A percentile compares a stretch with the other conserved stretches of the same genome.
Evolutionary conservation across 2,329 filamentous ascomycete species (phyloP).

Genomic region (Purpureocillium lavendulum): DNA sequence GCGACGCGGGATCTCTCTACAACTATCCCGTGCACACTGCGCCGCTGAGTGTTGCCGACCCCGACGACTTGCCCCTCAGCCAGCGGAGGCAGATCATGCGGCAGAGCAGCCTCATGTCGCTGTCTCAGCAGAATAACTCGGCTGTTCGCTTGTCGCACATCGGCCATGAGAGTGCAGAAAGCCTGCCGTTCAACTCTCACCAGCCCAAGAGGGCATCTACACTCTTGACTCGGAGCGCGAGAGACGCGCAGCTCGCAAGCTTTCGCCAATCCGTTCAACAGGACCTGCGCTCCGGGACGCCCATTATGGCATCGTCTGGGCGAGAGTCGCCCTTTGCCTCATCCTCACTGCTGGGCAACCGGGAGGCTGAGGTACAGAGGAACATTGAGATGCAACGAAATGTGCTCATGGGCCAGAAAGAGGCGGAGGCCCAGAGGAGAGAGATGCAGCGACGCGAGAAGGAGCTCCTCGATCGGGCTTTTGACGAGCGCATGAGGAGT

Average conservation of each 20-base stretch:
- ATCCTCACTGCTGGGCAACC: conserved; percentile 21
- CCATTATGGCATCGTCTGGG: conserved; percentile 21
- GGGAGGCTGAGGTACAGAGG: conserved; percentile 33
- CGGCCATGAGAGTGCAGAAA: conserved; percentile 20
- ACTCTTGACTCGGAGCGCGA: conserved; percentile 31
- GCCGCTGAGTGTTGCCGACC: conserved; percentile 27
- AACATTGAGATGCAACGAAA: conserved; percentile 46
- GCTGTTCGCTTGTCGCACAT: conserved; percentile 1
- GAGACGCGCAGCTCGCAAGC: conserved; percentile 53
- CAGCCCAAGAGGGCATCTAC: conserved; percentile 41
- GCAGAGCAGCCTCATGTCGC: conserved; percentile 34
- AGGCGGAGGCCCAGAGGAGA: conserved; percentile 51
- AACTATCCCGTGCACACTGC: conserved; percentile 24
- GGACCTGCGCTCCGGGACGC: conserved; percentile 42
- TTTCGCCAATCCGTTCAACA: conserved; percentile 60
- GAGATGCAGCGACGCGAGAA: conserved; percentile 50
- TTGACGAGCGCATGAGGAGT: conserved; percentile 69
- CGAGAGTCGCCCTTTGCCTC: conserved; percentile 31
- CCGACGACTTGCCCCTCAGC: conserved; percentile 65
- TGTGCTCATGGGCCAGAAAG: conserved; percentile 51
- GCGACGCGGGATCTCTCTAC: conserved; percentile 33
- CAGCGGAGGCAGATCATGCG: conserved; percentile 57
- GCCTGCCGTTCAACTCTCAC: conserved; percentile 41
- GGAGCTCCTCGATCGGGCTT: conserved; percentile 50
- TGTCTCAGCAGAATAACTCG: conserved; percentile 6